Evolutionary conservation across 768 basidiomycete genomes (phyloP).

Genomic region (Exsudoporus frostii): DNA sequence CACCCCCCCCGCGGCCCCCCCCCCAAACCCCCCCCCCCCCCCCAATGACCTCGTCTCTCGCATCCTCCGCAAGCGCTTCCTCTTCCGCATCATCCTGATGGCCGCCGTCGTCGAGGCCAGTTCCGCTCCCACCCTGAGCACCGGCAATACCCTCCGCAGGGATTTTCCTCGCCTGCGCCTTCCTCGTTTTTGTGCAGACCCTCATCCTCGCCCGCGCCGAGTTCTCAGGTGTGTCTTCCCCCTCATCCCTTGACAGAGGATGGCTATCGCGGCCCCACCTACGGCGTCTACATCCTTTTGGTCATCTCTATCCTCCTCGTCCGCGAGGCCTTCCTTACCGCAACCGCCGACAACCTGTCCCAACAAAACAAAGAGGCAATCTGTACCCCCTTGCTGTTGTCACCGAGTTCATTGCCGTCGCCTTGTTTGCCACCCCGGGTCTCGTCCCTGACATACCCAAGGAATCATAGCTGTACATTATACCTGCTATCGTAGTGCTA

Average conservation of each 20-base stretch:
- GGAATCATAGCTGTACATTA: neutral
- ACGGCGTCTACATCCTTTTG: conserved; percentile 24
- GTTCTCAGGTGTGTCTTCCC: conserved; percentile 7
- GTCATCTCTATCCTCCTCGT: conserved; percentile 25
- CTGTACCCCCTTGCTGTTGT: conserved; percentile 33
- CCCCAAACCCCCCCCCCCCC: too few relatives aligned
- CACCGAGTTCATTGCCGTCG: conserved; percentile 31
- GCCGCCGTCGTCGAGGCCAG: conserved; percentile 23
- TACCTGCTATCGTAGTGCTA: too few relatives aligned
- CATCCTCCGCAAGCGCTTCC: conserved; percentile 13
- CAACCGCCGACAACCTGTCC: conserved; percentile 12
- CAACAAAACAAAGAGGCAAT: conserved; percentile 28
- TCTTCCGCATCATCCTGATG: conserved; percentile 26
- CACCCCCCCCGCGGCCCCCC: too few relatives aligned
- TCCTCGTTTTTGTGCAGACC: conserved; percentile 20
- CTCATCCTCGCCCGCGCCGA: conserved; percentile 19
- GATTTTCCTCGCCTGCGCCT: conserved; percentile 29
- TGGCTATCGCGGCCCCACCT: conserved; percentile 1
- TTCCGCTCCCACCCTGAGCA: neutral
- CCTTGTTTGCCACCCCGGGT: conserved; percentile 29
- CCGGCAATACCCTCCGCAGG: conserved; percentile 26
- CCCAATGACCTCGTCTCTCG: conserved; percentile 14
- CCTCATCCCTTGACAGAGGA: neutral
- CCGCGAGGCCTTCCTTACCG: conserved; percentile 32
- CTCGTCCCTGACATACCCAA: conserved; percentile 26